phyloP scores from a whole-genome alignment of 2,329 filamentous ascomycete species.

The Dactylonectria macrodidyma region DNA sequence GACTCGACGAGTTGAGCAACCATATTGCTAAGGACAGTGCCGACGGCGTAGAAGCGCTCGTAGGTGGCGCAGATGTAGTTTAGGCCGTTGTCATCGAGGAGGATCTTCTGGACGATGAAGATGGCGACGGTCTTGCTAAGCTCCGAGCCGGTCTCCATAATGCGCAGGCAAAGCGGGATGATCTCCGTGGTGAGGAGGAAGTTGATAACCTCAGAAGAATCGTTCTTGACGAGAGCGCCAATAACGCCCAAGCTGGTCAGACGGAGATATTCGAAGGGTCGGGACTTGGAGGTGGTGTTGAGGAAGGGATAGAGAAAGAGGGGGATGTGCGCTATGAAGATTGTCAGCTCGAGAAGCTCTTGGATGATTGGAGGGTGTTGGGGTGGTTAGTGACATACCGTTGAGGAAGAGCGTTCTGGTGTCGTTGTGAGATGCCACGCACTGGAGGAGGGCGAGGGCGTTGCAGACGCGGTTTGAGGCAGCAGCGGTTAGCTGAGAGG shows the following conservation, averaged over 20 bases:
- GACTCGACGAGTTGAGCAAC: slow-evolving; percentile 97
- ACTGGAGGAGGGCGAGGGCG: slow-evolving; percentile 94
- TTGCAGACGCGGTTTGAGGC: slow-evolving; percentile 98
- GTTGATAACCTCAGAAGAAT: slow-evolving; percentile 98
- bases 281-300: slow-evolving; percentile 98
- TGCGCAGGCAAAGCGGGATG: slow-evolving; percentile 95
- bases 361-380: neutral
- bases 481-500: slow-evolving; percentile 96
- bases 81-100: slow-evolving; percentile 95
- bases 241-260: slow-evolving; percentile 97
- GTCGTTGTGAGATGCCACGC: slow-evolving; percentile 97
- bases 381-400: slow-evolving; percentile 69
- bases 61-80: slow-evolving; percentile 99
- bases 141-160: slow-evolving; percentile 99
- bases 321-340: slow-evolving; percentile 86
- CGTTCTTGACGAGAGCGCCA: slow-evolving; percentile 97
- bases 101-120: slow-evolving; percentile 99
- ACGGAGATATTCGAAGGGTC: slow-evolving; percentile 96
- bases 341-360: slow-evolving; percentile 32
- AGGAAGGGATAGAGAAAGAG: slow-evolving; percentile 98
- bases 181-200: slow-evolving; percentile 99
- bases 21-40: slow-evolving; percentile 98
- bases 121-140: slow-evolving; percentile 99
- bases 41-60: slow-evolving; percentile 97
- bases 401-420: slow-evolving; percentile 94